Evolutionary conservation across 2,329 filamentous ascomycete species (phyloP).

Genomic region (Fusarium equiseti): DNA sequence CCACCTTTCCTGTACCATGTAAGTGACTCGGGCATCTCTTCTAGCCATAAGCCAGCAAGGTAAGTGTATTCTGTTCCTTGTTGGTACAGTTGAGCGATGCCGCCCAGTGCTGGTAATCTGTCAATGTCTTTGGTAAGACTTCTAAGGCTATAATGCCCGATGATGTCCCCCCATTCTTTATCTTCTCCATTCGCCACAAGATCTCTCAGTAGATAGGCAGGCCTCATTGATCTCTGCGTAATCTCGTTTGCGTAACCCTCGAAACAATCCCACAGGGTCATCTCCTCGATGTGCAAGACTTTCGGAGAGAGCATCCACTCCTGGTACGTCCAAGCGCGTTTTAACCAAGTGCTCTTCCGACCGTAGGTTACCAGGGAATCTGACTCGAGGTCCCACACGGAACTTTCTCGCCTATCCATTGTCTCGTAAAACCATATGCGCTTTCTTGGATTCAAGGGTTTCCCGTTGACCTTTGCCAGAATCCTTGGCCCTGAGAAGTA

Average conservation of each 20-base stretch:
- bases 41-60: background rate
- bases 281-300: background rate
- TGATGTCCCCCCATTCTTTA: background rate
- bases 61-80: background rate
- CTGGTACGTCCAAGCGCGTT: background rate
- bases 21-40: background rate
- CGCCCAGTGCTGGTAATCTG: background rate
- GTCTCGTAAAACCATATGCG: background rate
- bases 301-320: background rate
- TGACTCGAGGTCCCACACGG: background rate
- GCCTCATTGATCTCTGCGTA: background rate
- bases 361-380: background rate
- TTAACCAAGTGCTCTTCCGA: background rate
- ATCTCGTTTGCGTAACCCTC: background rate
- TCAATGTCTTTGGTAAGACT: background rate
- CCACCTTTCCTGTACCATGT: background rate
- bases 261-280: background rate
- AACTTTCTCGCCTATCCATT: background rate
- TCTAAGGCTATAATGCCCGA: background rate
- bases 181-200: background rate
- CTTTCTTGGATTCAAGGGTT: background rate
- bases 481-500: background rate
- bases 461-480: accelerated
- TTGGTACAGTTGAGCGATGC: background rate
- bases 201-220: background rate